Evolutionary conservation across 73 alveolate species (phyloP).

Genomic region (Paramecium octaurelia): DNA sequence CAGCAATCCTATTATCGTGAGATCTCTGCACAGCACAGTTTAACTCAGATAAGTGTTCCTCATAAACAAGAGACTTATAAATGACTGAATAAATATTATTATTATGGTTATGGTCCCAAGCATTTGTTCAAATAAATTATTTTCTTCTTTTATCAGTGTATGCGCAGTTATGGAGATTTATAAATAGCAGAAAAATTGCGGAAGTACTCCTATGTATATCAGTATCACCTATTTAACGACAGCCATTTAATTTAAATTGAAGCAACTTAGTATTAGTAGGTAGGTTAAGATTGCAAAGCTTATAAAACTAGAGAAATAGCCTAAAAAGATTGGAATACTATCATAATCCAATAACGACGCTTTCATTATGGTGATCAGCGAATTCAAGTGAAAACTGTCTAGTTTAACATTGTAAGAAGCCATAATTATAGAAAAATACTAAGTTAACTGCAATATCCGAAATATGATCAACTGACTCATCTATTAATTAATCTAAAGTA

Average conservation of each 20-base stretch:
- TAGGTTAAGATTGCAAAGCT: not conserved
- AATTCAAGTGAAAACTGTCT: not conserved
- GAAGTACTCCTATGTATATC: not conserved
- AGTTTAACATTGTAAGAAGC: not conserved
- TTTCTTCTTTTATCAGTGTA: not conserved
- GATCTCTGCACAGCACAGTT: not conserved
- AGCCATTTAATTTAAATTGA: not conserved
- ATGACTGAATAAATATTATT: not conserved
- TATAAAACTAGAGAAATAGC: not conserved
- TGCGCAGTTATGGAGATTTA: not conserved
- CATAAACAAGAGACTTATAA: not conserved
- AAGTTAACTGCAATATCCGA: not conserved
- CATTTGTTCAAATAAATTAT: not conserved
- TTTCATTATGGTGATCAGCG: not conserved
- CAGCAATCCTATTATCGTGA: not conserved
- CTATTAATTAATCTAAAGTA: not conserved
- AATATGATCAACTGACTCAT: not conserved
- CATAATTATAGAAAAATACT: not conserved
- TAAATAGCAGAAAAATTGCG: not conserved
- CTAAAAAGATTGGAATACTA: not conserved
- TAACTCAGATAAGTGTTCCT: not conserved
- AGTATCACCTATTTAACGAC: not conserved
- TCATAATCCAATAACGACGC: not conserved
- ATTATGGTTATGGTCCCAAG: not conserved
- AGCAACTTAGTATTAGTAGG: not conserved